Conservation (phyloP, 225 moss, liverwort and hornwort species). For the Pleurozium schreberi region DNA sequence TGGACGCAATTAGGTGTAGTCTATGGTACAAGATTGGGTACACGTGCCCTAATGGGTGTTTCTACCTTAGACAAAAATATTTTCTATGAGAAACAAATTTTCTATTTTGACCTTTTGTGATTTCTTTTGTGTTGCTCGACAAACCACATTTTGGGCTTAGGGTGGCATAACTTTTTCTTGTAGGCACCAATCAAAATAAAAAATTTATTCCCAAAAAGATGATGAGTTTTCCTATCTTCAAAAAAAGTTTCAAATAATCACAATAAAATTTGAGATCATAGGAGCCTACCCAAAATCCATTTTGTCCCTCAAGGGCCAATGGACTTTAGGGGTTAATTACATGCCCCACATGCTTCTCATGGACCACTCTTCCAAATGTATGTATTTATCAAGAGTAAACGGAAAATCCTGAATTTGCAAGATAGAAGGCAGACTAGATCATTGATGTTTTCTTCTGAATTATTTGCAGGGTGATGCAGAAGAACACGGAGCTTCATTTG, state of each 20-base stretch:
- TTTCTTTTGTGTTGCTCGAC: rapidly evolving
- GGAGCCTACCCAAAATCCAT: background rate
- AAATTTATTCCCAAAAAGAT: background rate
- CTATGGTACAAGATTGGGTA: no score
- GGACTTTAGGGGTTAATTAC: background rate
- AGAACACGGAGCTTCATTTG: slow-evolving; percentile 57
- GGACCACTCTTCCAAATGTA: background rate
- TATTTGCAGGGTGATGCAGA: slow-evolving; percentile 82
- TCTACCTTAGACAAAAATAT: background rate
- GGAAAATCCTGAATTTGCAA: background rate
- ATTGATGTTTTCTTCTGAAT: background rate
- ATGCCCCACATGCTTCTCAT: background rate
- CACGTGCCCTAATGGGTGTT: no score
- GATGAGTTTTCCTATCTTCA: background rate
- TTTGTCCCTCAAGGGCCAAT: background rate
- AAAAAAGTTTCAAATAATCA: background rate
- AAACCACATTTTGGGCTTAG: background rate
- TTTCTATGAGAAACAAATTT: background rate
- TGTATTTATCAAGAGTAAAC: background rate
- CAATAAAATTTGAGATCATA: background rate
- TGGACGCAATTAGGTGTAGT: no score
- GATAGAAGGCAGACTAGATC: background rate
- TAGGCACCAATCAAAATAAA: background rate
- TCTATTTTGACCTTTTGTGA: background rate
- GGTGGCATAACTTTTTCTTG: background rate